phyloP scores from a whole-genome alignment of 2,329 filamentous ascomycete species.

The Curvularia eragrostidis region DNA sequence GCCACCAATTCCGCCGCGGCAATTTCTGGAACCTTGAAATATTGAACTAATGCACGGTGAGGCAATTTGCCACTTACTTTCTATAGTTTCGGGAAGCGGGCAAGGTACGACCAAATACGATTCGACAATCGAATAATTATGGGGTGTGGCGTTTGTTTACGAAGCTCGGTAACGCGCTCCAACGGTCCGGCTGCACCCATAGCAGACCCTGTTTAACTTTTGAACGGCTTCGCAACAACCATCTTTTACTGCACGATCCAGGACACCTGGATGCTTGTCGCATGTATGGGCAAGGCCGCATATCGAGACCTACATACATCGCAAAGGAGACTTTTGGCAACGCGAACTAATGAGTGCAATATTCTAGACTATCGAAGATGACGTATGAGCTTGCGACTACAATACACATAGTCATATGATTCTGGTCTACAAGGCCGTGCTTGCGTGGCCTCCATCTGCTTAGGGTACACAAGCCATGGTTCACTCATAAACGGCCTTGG shows the following conservation, averaged over 20 bases:
- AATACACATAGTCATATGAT: not conserved
- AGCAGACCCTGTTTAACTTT: not conserved
- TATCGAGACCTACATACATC: not conserved
- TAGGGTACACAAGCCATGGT: not conserved
- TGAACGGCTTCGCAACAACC: constrained; percentile 6
- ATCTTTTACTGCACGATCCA: constrained; percentile 3
- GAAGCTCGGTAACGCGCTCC: constrained; percentile 2
- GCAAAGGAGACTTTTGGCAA: not conserved
- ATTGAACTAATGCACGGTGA: constrained; percentile 11
- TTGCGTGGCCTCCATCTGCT: constrained; percentile 10
- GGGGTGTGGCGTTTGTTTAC: not conserved
- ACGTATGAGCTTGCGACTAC: not conserved
- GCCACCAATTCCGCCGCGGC: not conserved
- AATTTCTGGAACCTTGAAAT: constrained; percentile 16
- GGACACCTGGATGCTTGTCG: constrained; percentile 2
- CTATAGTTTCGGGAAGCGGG: not conserved
- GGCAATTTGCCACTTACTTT: not conserved
- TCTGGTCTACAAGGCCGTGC: not conserved
- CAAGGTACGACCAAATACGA: not conserved
- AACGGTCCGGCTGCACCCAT: not conserved
- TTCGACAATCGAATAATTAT: not conserved
- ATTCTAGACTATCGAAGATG: not conserved
- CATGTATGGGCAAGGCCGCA: not conserved
- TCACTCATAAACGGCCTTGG: not conserved
- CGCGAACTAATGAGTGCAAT: too few relatives aligned